These are phyloP conservation scores for Acanthochlamys bracteata DNA, from an alignment of 106 monocot genomes.

Conservation along the genomic window DNA sequence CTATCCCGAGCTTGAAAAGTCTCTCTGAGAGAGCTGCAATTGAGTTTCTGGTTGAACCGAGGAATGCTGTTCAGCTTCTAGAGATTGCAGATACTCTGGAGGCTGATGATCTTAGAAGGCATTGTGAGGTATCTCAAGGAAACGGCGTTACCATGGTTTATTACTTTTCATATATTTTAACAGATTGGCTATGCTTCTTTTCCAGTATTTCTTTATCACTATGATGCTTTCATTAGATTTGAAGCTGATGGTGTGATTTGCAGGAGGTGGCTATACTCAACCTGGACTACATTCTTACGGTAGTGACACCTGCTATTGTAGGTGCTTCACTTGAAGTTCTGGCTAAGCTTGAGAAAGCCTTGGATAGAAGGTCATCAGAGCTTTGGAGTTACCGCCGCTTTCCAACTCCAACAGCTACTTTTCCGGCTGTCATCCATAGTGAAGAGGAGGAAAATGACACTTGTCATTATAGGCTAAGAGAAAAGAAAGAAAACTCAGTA, in stretches of 20 bases:
- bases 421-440: constrained; percentile 65
- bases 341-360: constrained; percentile 65
- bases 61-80: constrained; percentile 74
- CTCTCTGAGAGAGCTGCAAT: constrained; percentile 79
- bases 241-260: too few relatives aligned
- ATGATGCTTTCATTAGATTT: too few relatives aligned
- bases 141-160: too few relatives aligned
- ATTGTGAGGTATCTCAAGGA: constrained; percentile 97
- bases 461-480: constrained; percentile 22
- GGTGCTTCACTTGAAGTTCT: constrained; percentile 67
- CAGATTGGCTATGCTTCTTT: too few relatives aligned
- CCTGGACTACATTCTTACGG: constrained; percentile 74
- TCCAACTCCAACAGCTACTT: constrained; percentile 78
- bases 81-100: constrained; percentile 90
- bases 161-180: too few relatives aligned
- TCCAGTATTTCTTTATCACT: too few relatives aligned
- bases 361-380: constrained; percentile 78
- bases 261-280: constrained; percentile 84
- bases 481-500: constrained; percentile 17
- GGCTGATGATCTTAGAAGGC: constrained; percentile 60
- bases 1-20: constrained; percentile 74
- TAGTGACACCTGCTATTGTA: constrained; percentile 41
- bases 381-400: constrained; percentile 76
- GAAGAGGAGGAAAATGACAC: constrained; percentile 48
- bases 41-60: constrained; percentile 77